Conservation (phyloP, 208 protist genomes). For the Histomonas meleagridis region DNA sequence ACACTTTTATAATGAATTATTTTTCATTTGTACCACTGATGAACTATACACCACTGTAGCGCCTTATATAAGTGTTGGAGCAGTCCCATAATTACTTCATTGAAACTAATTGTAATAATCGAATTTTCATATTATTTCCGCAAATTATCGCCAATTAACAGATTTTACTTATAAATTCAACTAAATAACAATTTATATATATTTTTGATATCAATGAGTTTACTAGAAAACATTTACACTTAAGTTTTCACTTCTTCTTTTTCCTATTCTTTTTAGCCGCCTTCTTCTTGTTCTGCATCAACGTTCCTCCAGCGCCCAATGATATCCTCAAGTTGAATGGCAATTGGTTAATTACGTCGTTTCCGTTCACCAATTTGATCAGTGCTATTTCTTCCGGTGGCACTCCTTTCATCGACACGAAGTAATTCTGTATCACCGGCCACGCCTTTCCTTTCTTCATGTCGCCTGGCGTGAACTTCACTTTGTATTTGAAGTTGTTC, state of each 20-base stretch:
- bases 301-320: neutral
- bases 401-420: neutral
- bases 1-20: too few species aligned
- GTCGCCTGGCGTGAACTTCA: constrained; percentile 14
- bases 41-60: too few species aligned
- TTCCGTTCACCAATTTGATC: neutral
- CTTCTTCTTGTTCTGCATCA: neutral
- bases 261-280: neutral
- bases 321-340: neutral
- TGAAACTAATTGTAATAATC: too few species aligned
- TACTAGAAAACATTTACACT: too few species aligned
- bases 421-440: constrained; percentile 8
- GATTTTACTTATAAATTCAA: too few species aligned
- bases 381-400: neutral
- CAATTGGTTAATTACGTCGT: neutral
- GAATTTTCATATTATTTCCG: too few species aligned
- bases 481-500: neutral
- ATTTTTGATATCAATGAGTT: too few species aligned
- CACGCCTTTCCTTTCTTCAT: constrained; percentile 33
- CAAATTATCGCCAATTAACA: too few species aligned
- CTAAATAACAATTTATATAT: too few species aligned
- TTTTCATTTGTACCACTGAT: too few species aligned
- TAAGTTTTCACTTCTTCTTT: constrained; percentile 31
- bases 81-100: too few species aligned
- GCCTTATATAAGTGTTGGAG: too few species aligned